These are phyloP conservation scores for Yamadazyma dushanensis DNA, from an alignment of 1,139 yeast genomes.

Conservation along the genomic window DNA sequence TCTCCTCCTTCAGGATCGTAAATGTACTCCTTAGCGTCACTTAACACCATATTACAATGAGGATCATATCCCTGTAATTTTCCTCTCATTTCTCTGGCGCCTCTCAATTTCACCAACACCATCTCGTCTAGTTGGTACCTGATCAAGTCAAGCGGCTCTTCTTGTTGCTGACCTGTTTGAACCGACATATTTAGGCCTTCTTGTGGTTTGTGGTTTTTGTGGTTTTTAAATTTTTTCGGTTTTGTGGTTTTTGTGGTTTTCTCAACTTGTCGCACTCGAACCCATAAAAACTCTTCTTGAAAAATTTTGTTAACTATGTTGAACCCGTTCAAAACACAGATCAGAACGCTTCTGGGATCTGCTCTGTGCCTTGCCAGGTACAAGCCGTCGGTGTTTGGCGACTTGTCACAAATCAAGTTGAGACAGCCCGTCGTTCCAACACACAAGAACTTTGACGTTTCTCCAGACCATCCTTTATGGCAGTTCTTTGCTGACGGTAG, in stretches of 20 bases:
- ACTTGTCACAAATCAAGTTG: conserved; percentile 41
- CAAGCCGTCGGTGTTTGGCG: conserved; percentile 30
- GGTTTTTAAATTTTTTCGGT: neutral
- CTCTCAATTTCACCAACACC: conserved; percentile 87
- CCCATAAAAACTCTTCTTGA: conserved; percentile 1
- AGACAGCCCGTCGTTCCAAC: conserved; percentile 89
- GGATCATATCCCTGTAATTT: conserved; percentile 93
- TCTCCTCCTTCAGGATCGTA: conserved; percentile 53
- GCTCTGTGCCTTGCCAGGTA: conserved; percentile 20
- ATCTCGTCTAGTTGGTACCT: conserved; percentile 84
- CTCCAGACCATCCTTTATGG: conserved; percentile 93
- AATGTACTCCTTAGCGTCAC: conserved; percentile 88
- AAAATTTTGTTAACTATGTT: conserved; percentile 6
- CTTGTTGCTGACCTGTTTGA: conserved; percentile 36
- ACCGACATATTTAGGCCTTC: conserved; percentile 31
- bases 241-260: neutral
- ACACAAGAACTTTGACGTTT: conserved; percentile 65
- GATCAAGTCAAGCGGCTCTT: conserved; percentile 81
- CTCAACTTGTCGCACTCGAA: neutral
- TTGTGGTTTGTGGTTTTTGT: neutral
- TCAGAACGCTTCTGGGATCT: conserved; percentile 22
- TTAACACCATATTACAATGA: conserved; percentile 92
- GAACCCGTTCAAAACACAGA: conserved; percentile 7
- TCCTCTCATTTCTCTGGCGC: conserved; percentile 93
- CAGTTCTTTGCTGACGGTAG: conserved; percentile 72